These are phyloP conservation scores for Hemisphaericaspora xylofermentans DNA, from an alignment of 1,139 yeast species.

Conservation along the genomic window DNA sequence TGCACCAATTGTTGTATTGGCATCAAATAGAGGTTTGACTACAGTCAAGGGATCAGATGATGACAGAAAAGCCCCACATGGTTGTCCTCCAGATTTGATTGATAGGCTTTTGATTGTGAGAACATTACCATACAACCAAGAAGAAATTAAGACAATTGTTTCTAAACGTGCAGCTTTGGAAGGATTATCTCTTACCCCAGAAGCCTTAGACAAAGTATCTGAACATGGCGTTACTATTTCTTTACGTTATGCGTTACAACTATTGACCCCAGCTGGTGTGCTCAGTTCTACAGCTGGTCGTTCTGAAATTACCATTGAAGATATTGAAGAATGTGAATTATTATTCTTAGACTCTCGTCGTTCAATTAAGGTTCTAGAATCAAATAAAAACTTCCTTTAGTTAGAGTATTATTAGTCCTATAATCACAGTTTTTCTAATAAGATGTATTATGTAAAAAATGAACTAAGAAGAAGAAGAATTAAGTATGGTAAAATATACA, in stretches of 20 bases:
- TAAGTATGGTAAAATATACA: not conserved
- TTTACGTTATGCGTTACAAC: slow-evolving; percentile 86
- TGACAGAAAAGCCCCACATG: slow-evolving; percentile 78
- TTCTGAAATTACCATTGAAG: slow-evolving; percentile 63
- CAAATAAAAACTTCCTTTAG: slow-evolving; percentile 47
- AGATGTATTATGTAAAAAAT: not conserved
- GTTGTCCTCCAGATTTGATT: slow-evolving; percentile 91
- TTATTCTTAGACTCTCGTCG: slow-evolving; percentile 88
- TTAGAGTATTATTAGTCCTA: not conserved
- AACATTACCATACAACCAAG: slow-evolving; percentile 81
- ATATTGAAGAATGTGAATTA: slow-evolving; percentile 82
- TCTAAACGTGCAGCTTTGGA: slow-evolving; percentile 80
- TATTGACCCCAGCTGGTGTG: slow-evolving; percentile 87
- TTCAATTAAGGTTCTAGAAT: slow-evolving; percentile 75
- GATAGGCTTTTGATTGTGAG: slow-evolving; percentile 90
- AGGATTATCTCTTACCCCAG: slow-evolving; percentile 58
- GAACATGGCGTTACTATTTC: slow-evolving; percentile 72
- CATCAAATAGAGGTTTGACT: slow-evolving; percentile 93
- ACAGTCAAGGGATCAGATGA: slow-evolving; percentile 91
- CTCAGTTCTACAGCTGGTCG: slow-evolving; percentile 75
- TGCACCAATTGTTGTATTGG: slow-evolving; percentile 93
- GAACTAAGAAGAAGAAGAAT: not conserved
- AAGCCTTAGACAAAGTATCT: slow-evolving; percentile 73
- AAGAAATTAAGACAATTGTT: slow-evolving; percentile 80
- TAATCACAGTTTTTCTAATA: not conserved